Evolutionary conservation across 441 rosid genomes (phyloP).

Genomic region (Cnidoscolus chayamansa): DNA sequence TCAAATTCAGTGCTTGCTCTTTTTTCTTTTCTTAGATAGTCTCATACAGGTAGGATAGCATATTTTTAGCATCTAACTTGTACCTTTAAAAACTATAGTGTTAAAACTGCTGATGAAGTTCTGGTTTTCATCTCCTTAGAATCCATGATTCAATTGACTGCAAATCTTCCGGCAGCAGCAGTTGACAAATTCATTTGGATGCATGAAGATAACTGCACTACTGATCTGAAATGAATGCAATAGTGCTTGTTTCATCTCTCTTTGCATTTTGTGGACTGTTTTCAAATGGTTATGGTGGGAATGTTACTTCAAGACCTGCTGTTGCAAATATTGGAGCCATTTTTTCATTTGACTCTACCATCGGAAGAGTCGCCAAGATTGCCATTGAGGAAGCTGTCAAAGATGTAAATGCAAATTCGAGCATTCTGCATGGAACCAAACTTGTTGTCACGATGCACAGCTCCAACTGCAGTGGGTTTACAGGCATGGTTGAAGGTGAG

Average conservation of each 20-base stretch:
- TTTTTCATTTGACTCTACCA: conserved; percentile 53
- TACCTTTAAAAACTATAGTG: background rate
- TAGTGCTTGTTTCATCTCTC: conserved; percentile 31
- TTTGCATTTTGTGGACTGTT: conserved; percentile 34
- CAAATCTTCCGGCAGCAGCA: conserved; percentile 13
- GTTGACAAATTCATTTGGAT: conserved; percentile 18
- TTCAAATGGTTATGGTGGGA: conserved; percentile 36
- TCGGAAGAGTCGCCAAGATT: conserved; percentile 80
- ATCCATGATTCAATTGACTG: conserved; percentile 13
- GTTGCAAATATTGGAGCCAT: conserved; percentile 70
- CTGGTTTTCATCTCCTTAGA: conserved; percentile 19
- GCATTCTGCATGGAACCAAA: conserved; percentile 55
- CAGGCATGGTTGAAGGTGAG: conserved; percentile 81
- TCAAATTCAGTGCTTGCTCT: conserved; percentile 3
- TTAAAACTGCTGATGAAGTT: conserved; percentile 10
- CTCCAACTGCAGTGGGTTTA: conserved; percentile 80
- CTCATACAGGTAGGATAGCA: background rate
- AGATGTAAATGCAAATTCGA: conserved; percentile 67
- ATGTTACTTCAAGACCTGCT: conserved; percentile 52
- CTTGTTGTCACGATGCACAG: conserved; percentile 44
- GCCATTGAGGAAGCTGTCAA: conserved; percentile 86
- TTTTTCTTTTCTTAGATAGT: background rate
- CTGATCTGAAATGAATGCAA: conserved; percentile 38
- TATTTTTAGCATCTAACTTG: background rate
- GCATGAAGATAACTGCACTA: conserved; percentile 7